Evolutionary conservation across 257 asterid genomes (phyloP), one percentile per base, ranked within the genome.

Genomic region (Euphrasia confusa): DNA sequence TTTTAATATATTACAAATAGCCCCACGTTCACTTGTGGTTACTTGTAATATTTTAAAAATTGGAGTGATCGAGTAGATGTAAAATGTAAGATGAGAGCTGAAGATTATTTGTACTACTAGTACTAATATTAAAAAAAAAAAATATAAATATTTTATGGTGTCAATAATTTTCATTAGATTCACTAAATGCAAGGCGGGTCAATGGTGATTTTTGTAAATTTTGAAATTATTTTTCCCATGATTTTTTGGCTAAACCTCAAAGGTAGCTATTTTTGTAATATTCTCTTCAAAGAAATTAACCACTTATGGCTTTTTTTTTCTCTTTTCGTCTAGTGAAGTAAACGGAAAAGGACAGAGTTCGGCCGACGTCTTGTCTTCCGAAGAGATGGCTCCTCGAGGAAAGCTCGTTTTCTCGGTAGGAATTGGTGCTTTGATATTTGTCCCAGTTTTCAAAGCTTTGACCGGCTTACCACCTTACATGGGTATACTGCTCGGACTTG

Each of bases 331-430:
- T 84, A 89, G 99, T 74, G 99, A 87, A 77, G 95, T 89, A 37
- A 85, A 80, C 44, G 94, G 82, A 26, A 83, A 80, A 68, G 95
- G 83, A 64, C 87, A 81, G 79, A 73, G 65, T 67, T 15, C 85
- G 1, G 73, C 70, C 40, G 84, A 80, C 66, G 91, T 92, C 75
- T 72, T 89, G 82, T 78, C 99, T 45, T 80, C 96, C 42, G 99
- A 92, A 79, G 85, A 84, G 76, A 92, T 87, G 91, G 97, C 99
- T 70, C 97, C 97, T 50, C 80, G 95, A 63, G 99, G 97, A 79
- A 86, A 92, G 79, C 97, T 92, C 42, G 96, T 92, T 57, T 89
- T 92, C 60, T 64, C 84, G 0, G 86, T 89, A 10, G 97, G 97
- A 66, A 75, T 92, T 10, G 99, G 96, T 50, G 95, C 97, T 65